A percentile compares a stretch with the other conserved stretches of the same genome.
Evolutionary conservation across 768 basidiomycete genomes (phyloP).

Genomic region (Tulasnella sp.): DNA sequence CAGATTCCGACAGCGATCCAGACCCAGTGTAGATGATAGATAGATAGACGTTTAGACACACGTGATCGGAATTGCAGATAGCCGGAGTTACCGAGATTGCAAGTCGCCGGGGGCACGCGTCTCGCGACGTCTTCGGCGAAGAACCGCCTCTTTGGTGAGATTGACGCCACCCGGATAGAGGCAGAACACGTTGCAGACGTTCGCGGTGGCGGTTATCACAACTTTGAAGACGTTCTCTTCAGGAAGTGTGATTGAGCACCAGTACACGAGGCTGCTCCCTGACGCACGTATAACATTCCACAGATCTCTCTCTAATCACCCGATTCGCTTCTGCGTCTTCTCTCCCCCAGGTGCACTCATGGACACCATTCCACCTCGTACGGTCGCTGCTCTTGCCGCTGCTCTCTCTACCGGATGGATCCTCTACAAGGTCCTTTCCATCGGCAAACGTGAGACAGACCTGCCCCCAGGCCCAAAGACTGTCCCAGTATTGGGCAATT

Average conservation of each 20-base stretch:
- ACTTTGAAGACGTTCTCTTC: background rate
- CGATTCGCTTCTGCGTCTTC: background rate
- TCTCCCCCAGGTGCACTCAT: background rate
- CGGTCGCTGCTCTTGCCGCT: background rate
- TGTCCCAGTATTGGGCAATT: background rate
- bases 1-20: constrained; percentile 6
- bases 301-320: background rate
- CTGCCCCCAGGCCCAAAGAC: background rate
- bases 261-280: background rate
- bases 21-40: background rate
- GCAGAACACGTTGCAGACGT: background rate
- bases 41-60: background rate
- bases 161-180: background rate
- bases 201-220: background rate
- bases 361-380: background rate
- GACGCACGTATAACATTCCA: background rate
- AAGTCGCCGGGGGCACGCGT: too few species aligned
- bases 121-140: too few species aligned
- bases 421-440: background rate
- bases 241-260: background rate
- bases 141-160: too few species aligned
- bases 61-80: background rate
- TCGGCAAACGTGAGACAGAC: background rate
- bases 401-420: background rate
- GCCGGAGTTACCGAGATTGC: too few species aligned